Conservation (phyloP, 2,329 filamentous ascomycete genomes). For the Xylariales sp. region DNA sequence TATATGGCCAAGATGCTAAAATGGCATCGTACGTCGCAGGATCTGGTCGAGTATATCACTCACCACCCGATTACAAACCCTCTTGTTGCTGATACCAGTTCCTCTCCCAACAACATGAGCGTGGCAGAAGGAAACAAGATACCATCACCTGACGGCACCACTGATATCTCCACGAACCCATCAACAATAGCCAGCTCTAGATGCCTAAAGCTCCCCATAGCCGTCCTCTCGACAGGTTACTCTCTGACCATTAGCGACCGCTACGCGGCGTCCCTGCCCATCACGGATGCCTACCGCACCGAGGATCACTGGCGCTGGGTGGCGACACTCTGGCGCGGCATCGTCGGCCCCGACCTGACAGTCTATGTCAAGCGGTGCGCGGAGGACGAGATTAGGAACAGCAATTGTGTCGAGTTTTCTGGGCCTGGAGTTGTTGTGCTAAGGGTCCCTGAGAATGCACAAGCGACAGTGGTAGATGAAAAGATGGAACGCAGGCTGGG, state of each 20-base stretch:
- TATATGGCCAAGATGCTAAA: constrained; percentile 64
- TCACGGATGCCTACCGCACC: constrained; percentile 70
- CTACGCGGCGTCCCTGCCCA: constrained; percentile 69
- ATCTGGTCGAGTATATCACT: constrained; percentile 57
- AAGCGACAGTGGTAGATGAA: constrained; percentile 47
- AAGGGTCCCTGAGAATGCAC: constrained; percentile 32
- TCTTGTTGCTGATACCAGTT: not conserved
- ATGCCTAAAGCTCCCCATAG: constrained; percentile 52
- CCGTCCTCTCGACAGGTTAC: constrained; percentile 72
- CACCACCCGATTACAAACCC: constrained; percentile 14
- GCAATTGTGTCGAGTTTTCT: constrained; percentile 53
- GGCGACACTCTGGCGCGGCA: constrained; percentile 86
- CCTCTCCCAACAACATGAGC: not conserved
- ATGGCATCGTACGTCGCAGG: constrained; percentile 72
- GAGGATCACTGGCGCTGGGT: constrained; percentile 98
- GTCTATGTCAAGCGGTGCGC: constrained; percentile 53
- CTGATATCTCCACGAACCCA: constrained; percentile 8
- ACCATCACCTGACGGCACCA: not conserved
- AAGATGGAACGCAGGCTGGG: constrained; percentile 68
- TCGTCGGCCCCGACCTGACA: constrained; percentile 75
- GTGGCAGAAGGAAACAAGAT: not conserved
- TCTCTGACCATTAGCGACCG: constrained; percentile 73
- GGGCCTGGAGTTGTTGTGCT: constrained; percentile 52
- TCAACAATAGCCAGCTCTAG: not conserved
- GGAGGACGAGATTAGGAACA: constrained; percentile 10